Evolutionary conservation across 352 stramenopile genomes (phyloP), one percentile per base, ranked within the genome.

Genomic region (Globisporangium splendens): DNA sequence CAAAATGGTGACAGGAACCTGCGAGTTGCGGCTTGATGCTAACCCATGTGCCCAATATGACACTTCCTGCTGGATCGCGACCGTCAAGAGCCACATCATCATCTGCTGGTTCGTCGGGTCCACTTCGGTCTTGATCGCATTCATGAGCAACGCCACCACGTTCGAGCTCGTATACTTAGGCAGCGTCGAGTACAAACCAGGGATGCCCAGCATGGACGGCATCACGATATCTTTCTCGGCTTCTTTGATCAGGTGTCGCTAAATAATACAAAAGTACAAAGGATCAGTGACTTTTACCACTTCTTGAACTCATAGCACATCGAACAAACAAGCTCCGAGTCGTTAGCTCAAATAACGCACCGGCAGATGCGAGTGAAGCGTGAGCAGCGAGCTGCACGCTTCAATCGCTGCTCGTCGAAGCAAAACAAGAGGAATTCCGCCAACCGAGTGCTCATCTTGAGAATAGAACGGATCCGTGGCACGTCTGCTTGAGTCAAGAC

Each of bases 21-120:
- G 86, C 2, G 83, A 93, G 57, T 86, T 95, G 44, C 80, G 75
- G 56, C 83, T 95, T 14, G 86, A 95, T 13, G 83, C 78, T 18
- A 93, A 58, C 1, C 86, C 86, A 12, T 73, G 84, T 8, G 83
- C 86, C 86, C 86, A 95, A 52, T 89, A 91, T 31, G 77, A 77
- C n/a, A 83, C 84, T 61, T 95, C 86, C 63, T 95, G 82, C 56
- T 93, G 83, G 48, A 93, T 92, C 1, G 86, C 86, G 17, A 95
- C 83, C 1, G 82, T 90, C 50, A 95, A 69, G 50, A 92, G 75
- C 86, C 86, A 95, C 64, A 95, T 86, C 50, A 89, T 88, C 86
- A 95, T 93, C 55, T 95, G 86, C 64, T 93, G 83, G 62, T 95
- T 95, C 13, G 86, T 93, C 6, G 86, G 83, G 47, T 95, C 86